Base-by-base conservation (phyloP, 2,329 filamentous ascomycete species). In the Exophiala sideris region DNA sequence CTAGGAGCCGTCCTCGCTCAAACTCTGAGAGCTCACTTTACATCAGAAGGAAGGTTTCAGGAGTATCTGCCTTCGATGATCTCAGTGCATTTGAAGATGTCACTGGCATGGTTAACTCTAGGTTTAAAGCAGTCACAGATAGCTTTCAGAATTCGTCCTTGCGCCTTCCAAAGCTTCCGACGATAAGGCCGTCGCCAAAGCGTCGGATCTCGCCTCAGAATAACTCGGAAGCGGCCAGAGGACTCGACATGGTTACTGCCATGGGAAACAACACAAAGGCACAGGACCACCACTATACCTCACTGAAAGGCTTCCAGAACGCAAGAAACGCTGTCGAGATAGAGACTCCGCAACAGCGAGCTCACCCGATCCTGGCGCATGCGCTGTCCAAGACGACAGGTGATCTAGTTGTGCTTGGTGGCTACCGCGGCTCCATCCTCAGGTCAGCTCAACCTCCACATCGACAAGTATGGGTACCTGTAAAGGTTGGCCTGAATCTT, bases 401-500 rank as follows among this genome's bases (percentile, higher is more conserved):
- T 0, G 92, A 97, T 66, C 69, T 97, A 6, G 89, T 97, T 6
- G 78, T 96, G 29, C 79, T 97, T 66, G 92, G 92, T 16, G 92
- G 92, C 11, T 96, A 96, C 67, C 81, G 92, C 60, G 92, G 92
- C 3, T 96, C 91, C 0, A 80, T 96, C n/a, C 71, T 97, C 29
- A 84, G 91, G 29, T 95, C 90, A 9, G 87, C 89, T 9, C 85
- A 90, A 58, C 81, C 88, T 7, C 87, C 88, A 3, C 84, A 92
- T 65, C 84, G 90, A n/a, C 90, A 95, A 67, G 74, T 96, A 0
- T 97, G 92, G 92, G 89, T 95, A 1, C 91, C 91, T 0, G 86
- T 96, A 66, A 96, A 96, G 70, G 86, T 96, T 24, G 91, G 92
- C 1, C 74, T 97, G 47, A 96, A 95, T 63, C 82, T 96, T 57